Evolutionary conservation across 2,329 filamentous ascomycete genomes (phyloP), one percentile per base, ranked within the genome.

Genomic region (Talaromyces piceae): DNA sequence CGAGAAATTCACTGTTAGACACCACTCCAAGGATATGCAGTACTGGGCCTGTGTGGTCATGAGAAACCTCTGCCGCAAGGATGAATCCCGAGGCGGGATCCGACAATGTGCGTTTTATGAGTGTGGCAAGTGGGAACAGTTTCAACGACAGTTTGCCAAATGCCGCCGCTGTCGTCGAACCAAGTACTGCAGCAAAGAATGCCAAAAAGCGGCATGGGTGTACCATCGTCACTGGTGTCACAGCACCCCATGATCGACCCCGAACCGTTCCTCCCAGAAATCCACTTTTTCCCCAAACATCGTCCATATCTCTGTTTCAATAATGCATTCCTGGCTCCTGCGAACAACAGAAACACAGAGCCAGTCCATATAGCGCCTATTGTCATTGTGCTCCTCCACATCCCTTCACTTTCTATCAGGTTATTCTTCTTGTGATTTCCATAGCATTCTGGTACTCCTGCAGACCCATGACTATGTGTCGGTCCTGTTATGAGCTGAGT

Each of bases 41-140:
- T 98, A 98, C 74, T 98, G 93, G 93, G 93, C 93, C 16, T 93
- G 91, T 56, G 93, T 98, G 13, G 93, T 98, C 43, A 98, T 98
- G 93, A 82, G 93, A 57, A 98, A 98, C 66, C 80, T 98, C 46
- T 98, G 93, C 77, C 88, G 93, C 57, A 98, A 98, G 73, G 93
- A 98, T 67, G 93, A 98, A 66, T 88, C 87, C 9, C 81, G 88
- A 45, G 93, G 93, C 39, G 93, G 93, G 53, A 97, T 98, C 59
- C 81, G 93, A 51, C 93, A 98, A 67, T 98, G 93, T 68, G 93
- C 93, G 49, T 96, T 96, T 73, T 98, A 95, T 73, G 84, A 95
- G 70, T 98, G 93, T 68, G 91, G 91, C 54, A 96, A 95, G 67
- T 98, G 93, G 93, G 93, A 98, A 69, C 88, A 96, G 71, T 96